Evolutionary conservation across 2,329 filamentous ascomycete species (phyloP).

Genomic region (Cordyceps farinosa): DNA sequence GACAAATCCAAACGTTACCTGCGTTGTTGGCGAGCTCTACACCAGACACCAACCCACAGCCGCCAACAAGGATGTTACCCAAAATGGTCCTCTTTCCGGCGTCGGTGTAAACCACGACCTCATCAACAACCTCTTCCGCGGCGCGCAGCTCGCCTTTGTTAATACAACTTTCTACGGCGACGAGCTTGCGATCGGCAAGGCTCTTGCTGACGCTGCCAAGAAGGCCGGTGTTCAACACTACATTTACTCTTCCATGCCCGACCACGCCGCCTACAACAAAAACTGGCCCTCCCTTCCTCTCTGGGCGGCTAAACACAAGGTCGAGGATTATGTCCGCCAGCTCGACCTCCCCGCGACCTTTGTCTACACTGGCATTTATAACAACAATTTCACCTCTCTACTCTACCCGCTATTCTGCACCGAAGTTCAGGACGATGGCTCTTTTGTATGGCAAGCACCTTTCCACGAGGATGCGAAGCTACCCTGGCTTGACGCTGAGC

Average conservation of each 20-base stretch:
- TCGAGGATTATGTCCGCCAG: conserved; percentile 86
- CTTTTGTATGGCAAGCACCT: conserved; percentile 88
- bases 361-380: conserved; percentile 95
- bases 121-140: conserved; percentile 74
- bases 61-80: conserved; percentile 60
- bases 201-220: conserved; percentile 85
- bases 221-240: conserved; percentile 82
- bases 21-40: conserved; percentile 63
- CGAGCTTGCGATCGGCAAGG: conserved; percentile 83
- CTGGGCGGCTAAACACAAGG: conserved; percentile 88
- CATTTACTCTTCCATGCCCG: conserved; percentile 96
- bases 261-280: conserved; percentile 76
- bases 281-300: conserved; percentile 80
- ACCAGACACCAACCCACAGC: conserved; percentile 50
- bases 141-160: conserved; percentile 87
- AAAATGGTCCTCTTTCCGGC: conserved; percentile 59
- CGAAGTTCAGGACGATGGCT: conserved; percentile 79
- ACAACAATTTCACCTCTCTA: conserved; percentile 96
- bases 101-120: conserved; percentile 68
- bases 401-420: conserved; percentile 94
- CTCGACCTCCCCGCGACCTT: conserved; percentile 84
- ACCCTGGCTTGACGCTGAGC: conserved; percentile 94
- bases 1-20: conserved; percentile 70
- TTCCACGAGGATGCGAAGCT: conserved; percentile 87
- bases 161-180: conserved; percentile 98